Conservation (phyloP, 176 grass and related monocot genomes). For the Aegilops speltoides region DNA sequence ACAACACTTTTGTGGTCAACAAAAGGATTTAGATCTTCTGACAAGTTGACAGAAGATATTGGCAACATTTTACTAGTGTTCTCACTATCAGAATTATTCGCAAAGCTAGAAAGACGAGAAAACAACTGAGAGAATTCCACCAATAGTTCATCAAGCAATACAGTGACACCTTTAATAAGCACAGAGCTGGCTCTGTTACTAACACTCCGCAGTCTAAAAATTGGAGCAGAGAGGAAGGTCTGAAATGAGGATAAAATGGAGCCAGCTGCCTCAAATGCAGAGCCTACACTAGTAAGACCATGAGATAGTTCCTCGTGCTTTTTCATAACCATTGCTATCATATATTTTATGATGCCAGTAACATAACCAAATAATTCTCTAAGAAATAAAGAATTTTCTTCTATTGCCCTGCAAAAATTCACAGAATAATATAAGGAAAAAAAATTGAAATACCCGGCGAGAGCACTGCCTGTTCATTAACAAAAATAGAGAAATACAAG, state of each 20-base stretch:
- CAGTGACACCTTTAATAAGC: constrained; percentile 37
- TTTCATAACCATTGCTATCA: constrained; percentile 56
- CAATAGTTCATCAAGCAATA: constrained; percentile 72
- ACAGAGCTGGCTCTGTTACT: constrained; percentile 39
- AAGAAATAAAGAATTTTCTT: constrained; percentile 60
- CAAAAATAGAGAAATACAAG: not conserved
- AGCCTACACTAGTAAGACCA: constrained; percentile 46
- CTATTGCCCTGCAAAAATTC: constrained; percentile 46
- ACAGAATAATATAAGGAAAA: constrained; percentile 25
- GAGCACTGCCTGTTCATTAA: not conserved
- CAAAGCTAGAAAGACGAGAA: constrained; percentile 42
- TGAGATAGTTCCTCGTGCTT: constrained; percentile 60
- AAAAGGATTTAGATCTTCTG: constrained; percentile 42
- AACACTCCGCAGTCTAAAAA: constrained; percentile 52
- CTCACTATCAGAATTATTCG: constrained; percentile 48
- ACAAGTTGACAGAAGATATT: constrained; percentile 40
- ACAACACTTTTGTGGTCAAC: constrained; percentile 51
- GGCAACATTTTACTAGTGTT: constrained; percentile 43
- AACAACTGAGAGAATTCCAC: constrained; percentile 62
- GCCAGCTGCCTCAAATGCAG: constrained; percentile 54
- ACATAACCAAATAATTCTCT: constrained; percentile 49
- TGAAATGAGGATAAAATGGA: constrained; percentile 53
- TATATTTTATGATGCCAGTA: constrained; percentile 54
- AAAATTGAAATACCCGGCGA: not conserved
- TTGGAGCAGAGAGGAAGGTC: constrained; percentile 63